Evolutionary conservation across 352 stramenopile genomes (phyloP), one percentile per base, ranked within the genome.

Genomic region (Phytophthora nicotianae): DNA sequence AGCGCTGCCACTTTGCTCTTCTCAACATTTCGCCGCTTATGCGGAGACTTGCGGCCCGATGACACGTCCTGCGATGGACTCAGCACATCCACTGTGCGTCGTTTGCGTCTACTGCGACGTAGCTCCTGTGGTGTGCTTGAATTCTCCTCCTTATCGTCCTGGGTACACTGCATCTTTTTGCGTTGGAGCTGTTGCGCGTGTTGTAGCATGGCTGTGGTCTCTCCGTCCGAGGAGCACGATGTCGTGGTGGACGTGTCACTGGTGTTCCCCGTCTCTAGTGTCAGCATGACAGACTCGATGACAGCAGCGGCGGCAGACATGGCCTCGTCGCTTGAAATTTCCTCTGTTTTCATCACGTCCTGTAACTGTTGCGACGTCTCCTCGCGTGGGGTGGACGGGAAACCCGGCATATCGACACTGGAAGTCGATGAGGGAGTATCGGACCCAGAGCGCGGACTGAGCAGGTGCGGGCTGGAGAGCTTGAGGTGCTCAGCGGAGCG

Each of bases 41-140:
- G 29, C 4, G 37, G 37, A 37, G 67, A 60, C 27, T 50, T 58
- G 19, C 9, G 50, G 10, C 29, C 33, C 7, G 20, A 27, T 19
- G 11, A 8, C 13, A 38, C 13, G 3, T 23, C 5, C 11, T 66
- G 50, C 14, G 54, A 61, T 19, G 56, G 51, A 49, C 52, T 70
- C 19, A 71, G 24, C 8, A 68, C 2, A 6, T 71, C 51, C 27
- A 77, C 69, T 13, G 60, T 46, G n/a, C 60, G 55, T 17, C 60
- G 59, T 33, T 73, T 77, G 29, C 69, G 69, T 33, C 41, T 24
- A 11, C 64, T 72, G 26, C 52, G 65, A 33, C 64, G 63, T 4
- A 43, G 26, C 16, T 53, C 46, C 8, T 35, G 7, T 0, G 11
- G 9, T 17, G 13, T 19, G 3, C 2, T 10, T 6, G 9, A 16